Evolutionary conservation across 2,329 filamentous ascomycete genomes (phyloP).

Genomic region (Talaromyces marneffei): DNA sequence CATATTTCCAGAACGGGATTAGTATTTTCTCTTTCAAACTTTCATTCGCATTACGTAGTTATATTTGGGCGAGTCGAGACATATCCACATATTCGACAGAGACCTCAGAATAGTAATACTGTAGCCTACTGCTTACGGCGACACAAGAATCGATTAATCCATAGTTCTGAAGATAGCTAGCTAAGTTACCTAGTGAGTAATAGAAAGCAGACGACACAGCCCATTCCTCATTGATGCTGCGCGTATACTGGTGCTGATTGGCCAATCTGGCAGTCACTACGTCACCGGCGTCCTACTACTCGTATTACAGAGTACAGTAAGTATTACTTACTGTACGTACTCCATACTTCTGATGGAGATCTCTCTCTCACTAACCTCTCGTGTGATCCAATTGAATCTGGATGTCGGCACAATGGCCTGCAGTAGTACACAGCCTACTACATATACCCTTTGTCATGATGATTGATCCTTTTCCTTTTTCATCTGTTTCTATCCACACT

Average conservation of each 20-base stretch:
- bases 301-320: too few species aligned
- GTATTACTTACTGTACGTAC: too few species aligned
- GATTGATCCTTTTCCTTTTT: neutral
- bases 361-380: too few species aligned
- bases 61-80: neutral
- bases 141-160: neutral
- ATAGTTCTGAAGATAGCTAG: neutral
- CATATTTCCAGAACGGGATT: neutral
- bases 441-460: neutral
- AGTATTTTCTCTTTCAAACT: neutral
- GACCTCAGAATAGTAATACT: neutral
- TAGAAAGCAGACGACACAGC: too few species aligned
- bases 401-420: neutral
- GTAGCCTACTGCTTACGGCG: neutral
- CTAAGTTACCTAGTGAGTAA: too few species aligned
- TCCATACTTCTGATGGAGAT: too few species aligned
- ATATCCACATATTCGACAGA: neutral
- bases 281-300: neutral
- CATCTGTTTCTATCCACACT: neutral
- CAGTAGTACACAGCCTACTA: neutral
- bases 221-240: neutral
- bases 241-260: constrained; percentile 2
- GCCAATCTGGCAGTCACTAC: neutral
- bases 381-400: neutral
- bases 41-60: neutral